Evolutionary conservation across 2,329 filamentous ascomycete genomes (phyloP), one percentile per base, ranked within the genome.

Genomic region (Trichoderma asperellum): DNA sequence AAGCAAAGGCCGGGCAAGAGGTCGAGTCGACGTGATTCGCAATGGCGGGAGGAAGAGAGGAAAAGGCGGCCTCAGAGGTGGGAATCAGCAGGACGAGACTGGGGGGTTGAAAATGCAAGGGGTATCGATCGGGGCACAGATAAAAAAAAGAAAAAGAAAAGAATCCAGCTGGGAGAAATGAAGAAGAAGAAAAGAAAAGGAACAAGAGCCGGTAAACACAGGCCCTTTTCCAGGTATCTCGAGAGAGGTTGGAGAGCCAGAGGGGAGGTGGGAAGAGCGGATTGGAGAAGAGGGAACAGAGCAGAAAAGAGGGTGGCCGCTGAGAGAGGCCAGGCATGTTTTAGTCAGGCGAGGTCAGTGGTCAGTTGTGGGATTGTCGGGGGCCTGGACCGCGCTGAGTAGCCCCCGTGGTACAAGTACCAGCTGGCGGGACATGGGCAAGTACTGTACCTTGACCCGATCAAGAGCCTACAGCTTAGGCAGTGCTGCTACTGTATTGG

Each of bases 281-380:
- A 69, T 29, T 63, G 37, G 62, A 53, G 21, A 57, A 70, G 71
- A 73, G 70, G 60, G 63, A 62, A 24, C 59, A 69, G 18, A 18
- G 7, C 7, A 70, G 72, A 65, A 71, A 61, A 73, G 72, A 72
- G 71, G 72, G 71, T 71, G 58, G 68, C 71, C 58, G 58, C 40
- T 43, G 12, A 63, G 68, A 74, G 75, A 74, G 74, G 73, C 74
- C 75, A 74, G 75, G 73, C 73, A 73, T 73, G 68, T 74, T 56
- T 67, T 52, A 64, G 62, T 75, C 73, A 76, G 75, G 59, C 58
- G 58, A 64, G 56, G 62, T 61, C 68, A 29, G 49, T 53, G 47
- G 52, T 47, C 52, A 35, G 58, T 63, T 49, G 66, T 56, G 66
- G 66, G 66, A 61, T 60, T 68, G 59, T 49, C 24, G 57, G 66